phyloP scores from a whole-genome alignment of 1,284 basidiomycete genomes.

The Earliella scabrosa region DNA sequence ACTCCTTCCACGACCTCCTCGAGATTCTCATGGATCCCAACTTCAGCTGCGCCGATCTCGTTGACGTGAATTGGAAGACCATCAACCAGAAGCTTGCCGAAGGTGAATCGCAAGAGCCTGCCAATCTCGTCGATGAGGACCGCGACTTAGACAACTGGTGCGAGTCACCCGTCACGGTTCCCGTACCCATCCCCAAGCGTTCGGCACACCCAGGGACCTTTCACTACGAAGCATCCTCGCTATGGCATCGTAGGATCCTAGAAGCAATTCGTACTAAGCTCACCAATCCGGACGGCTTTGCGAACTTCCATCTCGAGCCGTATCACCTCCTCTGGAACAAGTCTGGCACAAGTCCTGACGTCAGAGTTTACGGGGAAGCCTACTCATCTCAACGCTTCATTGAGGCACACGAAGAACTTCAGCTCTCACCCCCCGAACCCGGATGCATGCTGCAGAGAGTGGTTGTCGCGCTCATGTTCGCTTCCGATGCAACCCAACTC shows the following conservation, averaged over 20 bases:
- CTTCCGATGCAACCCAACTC: background rate
- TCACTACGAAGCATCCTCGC: background rate
- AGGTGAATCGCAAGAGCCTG: background rate
- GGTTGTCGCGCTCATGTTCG: constrained; percentile 3
- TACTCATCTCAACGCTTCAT: background rate
- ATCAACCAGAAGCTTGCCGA: background rate
- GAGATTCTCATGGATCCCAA: constrained; percentile 2
- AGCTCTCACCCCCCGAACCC: constrained; percentile 3
- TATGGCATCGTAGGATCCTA: background rate
- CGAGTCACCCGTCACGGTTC: background rate
- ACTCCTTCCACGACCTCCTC: constrained; percentile 7
- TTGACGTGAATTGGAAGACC: background rate
- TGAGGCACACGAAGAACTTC: background rate
- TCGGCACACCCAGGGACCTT: background rate
- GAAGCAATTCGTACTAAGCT: background rate
- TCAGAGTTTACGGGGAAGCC: background rate
- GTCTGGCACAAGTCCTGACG: background rate
- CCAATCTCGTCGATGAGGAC: background rate
- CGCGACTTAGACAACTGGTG: background rate
- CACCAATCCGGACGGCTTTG: background rate
- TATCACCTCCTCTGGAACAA: background rate
- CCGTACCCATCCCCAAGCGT: background rate
- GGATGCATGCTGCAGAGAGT: background rate
- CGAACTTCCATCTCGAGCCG: background rate
- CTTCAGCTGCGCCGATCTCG: background rate